Percentiles rank a stretch among this genome's conserved stretches.
Evolutionary conservation across 1,284 basidiomycete genomes (phyloP).

Genomic region (Athelia sp.): DNA sequence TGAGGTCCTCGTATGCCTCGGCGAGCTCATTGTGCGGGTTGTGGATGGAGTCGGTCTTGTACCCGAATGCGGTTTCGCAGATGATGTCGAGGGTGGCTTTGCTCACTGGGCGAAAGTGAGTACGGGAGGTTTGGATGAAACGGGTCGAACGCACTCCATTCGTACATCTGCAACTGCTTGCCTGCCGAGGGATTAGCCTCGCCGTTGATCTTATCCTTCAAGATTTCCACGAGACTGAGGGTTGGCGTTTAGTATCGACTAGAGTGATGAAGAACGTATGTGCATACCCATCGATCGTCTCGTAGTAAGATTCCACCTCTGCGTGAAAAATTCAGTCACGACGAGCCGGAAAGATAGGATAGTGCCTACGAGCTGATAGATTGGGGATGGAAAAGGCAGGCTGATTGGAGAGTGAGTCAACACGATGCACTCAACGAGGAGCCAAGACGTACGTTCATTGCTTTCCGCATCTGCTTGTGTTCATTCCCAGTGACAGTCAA

Average conservation of each 20-base stretch:
- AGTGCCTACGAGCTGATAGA: slow-evolving; percentile 21
- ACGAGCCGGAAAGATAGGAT: no score
- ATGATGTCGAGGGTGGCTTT: slow-evolving; percentile 25
- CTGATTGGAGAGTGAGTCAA: no score
- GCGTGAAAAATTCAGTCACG: no score
- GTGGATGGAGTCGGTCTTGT: slow-evolving; percentile 18
- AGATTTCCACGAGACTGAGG: slow-evolving; percentile 17
- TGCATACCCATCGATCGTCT: slow-evolving; percentile 19
- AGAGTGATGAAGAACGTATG: slow-evolving; percentile 9
- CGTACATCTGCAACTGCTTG: slow-evolving; percentile 17
- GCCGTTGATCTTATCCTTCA: slow-evolving; percentile 12
- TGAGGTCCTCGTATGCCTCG: slow-evolving; percentile 19
- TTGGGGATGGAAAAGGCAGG: slow-evolving; percentile 23
- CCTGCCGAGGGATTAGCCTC: slow-evolving; percentile 7
- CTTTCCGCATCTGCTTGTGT: slow-evolving; percentile 24
- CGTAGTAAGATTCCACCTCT: slow-evolving; percentile 26
- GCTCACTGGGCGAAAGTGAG: slow-evolving; percentile 21
- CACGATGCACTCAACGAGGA: no score
- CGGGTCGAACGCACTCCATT: slow-evolving; percentile 19
- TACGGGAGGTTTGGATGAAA: no score
- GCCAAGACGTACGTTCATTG: slow-evolving; percentile 14
- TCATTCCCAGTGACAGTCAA: slow-evolving; percentile 25
- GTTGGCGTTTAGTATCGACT: not conserved
- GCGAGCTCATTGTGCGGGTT: slow-evolving; percentile 20
- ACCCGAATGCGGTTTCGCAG: slow-evolving; percentile 22